These are phyloP conservation scores for Cyclocybe cylindracea DNA, from an alignment of 768 basidiomycete species.

Conservation along the genomic window DNA sequence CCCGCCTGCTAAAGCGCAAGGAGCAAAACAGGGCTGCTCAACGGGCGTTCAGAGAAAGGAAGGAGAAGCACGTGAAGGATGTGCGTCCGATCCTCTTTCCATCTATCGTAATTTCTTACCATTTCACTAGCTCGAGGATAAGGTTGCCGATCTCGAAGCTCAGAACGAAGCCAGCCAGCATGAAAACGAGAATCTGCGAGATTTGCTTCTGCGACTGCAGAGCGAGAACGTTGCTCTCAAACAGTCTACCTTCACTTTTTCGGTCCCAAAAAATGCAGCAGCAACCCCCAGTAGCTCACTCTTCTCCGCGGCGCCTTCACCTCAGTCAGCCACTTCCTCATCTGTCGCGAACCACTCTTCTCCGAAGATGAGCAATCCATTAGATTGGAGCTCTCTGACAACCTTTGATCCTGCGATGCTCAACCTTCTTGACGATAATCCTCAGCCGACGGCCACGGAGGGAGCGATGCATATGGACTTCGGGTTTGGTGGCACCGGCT, in stretches of 20 bases:
- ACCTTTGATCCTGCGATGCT: conserved; percentile 72
- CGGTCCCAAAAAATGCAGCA: conserved; percentile 51
- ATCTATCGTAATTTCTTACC: conserved; percentile 3
- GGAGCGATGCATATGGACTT: conserved; percentile 64
- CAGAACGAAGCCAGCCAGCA: conserved; percentile 70
- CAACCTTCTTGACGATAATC: conserved; percentile 59
- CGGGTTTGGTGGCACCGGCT: conserved; percentile 53
- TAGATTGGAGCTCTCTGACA: conserved; percentile 69
- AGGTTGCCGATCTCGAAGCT: conserved; percentile 83
- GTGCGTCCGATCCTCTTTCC: conserved; percentile 48
- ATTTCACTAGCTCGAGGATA: conserved; percentile 76
- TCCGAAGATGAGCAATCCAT: conserved; percentile 40
- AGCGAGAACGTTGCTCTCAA: conserved; percentile 85
- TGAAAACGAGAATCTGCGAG: conserved; percentile 90
- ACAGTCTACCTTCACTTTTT: conserved; percentile 81
- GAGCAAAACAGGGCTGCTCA: conserved; percentile 98
- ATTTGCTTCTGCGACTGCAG: conserved; percentile 81
- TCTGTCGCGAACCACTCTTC: conserved; percentile 31
- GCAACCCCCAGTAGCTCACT: conserved; percentile 7
- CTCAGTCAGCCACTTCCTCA: conserved; percentile 30
- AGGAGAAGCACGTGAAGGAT: conserved; percentile 97
- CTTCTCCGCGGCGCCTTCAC: conserved; percentile 22
- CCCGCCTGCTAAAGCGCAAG: conserved; percentile 83
- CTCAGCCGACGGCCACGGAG: conserved; percentile 54
- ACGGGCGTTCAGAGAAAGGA: conserved; percentile 94